phyloP scores from a whole-genome alignment of 2,329 filamentous ascomycete genomes.

The Aspergillus proliferans region DNA sequence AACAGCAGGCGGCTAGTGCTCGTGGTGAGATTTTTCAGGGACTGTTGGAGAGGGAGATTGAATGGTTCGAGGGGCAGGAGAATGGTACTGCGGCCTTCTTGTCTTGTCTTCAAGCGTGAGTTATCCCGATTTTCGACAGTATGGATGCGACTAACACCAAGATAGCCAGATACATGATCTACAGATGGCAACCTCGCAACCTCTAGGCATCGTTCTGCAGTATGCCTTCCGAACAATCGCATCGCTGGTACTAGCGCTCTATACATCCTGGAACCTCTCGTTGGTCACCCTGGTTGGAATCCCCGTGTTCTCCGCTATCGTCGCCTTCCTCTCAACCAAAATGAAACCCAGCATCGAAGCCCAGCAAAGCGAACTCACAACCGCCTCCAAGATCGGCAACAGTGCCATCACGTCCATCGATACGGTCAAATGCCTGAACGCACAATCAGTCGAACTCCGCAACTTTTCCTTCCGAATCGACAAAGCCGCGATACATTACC shows the following conservation, averaged over 20 bases:
- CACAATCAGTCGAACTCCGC: constrained; percentile 60
- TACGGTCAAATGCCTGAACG: constrained; percentile 80
- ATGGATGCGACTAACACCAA: not conserved
- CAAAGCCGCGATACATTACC: constrained; percentile 57
- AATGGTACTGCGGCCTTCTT: constrained; percentile 69
- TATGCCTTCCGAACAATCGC: constrained; percentile 59
- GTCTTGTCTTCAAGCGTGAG: constrained; percentile 67
- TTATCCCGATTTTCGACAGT: constrained; percentile 3
- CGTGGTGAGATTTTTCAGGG: constrained; percentile 60
- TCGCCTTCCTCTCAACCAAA: constrained; percentile 55
- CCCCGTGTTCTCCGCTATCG: constrained; percentile 58
- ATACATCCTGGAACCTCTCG: constrained; percentile 77
- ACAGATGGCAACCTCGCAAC: constrained; percentile 71
- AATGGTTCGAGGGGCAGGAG: constrained; percentile 72
- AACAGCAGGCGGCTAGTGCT: constrained; percentile 65
- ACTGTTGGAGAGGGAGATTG: constrained; percentile 66
- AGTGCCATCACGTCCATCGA: constrained; percentile 70
- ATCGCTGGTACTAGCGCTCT: constrained; percentile 66
- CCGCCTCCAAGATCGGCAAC: constrained; percentile 65
- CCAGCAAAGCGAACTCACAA: constrained; percentile 62
- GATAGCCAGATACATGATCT: constrained; percentile 73
- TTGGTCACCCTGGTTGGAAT: constrained; percentile 69
- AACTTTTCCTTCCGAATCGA: constrained; percentile 57
- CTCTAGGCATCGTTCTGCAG: constrained; percentile 64
- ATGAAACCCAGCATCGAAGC: constrained; percentile 61